Percentiles rank a stretch among this genome's conserved stretches.
phyloP scores from a whole-genome alignment of 2,329 filamentous ascomycete genomes.

The Didymella segeticola region DNA sequence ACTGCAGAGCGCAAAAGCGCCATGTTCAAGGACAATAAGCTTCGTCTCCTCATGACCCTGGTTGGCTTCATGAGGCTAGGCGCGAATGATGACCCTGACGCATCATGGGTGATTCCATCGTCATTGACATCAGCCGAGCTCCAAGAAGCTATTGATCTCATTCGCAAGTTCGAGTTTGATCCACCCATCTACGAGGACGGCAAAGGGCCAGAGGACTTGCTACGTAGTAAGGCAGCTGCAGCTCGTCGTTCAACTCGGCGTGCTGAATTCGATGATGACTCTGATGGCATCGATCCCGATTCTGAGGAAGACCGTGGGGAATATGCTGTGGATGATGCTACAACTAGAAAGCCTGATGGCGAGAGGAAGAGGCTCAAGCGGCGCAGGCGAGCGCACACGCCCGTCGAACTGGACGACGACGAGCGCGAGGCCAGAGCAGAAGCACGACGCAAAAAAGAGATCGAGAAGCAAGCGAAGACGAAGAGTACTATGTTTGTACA shows the following conservation, averaged over 20 bases:
- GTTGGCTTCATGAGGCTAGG: constrained; percentile 72
- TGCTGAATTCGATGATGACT: constrained; percentile 74
- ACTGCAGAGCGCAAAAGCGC: constrained; percentile 71
- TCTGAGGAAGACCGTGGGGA: constrained; percentile 62
- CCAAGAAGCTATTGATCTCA: constrained; percentile 71
- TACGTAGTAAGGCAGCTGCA: constrained; percentile 72
- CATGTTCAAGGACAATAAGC: constrained; percentile 87
- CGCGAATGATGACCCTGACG: constrained; percentile 74
- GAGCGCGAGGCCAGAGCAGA: constrained; percentile 65
- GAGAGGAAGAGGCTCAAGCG: constrained; percentile 63
- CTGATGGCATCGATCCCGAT: constrained; percentile 64
- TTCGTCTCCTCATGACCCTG: constrained; percentile 83
- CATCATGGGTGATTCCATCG: constrained; percentile 78
- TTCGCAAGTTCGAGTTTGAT: constrained; percentile 79
- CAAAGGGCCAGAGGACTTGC: constrained; percentile 74
- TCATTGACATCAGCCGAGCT: constrained; percentile 69
- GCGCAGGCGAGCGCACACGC: constrained; percentile 62
- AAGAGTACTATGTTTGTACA: constrained; percentile 86
- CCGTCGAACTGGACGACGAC: constrained; percentile 68
- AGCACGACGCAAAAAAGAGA: constrained; percentile 69
- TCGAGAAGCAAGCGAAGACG: constrained; percentile 78
- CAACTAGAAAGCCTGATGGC: constrained; percentile 61
- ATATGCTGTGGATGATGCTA: constrained; percentile 74
- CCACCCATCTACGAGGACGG: constrained; percentile 81
- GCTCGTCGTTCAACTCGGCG: constrained; percentile 47